Percentiles rank a stretch among this genome's conserved stretches.
phyloP scores from a whole-genome alignment of 1,284 basidiomycete genomes.

The Ceraceosorus guamensis region DNA sequence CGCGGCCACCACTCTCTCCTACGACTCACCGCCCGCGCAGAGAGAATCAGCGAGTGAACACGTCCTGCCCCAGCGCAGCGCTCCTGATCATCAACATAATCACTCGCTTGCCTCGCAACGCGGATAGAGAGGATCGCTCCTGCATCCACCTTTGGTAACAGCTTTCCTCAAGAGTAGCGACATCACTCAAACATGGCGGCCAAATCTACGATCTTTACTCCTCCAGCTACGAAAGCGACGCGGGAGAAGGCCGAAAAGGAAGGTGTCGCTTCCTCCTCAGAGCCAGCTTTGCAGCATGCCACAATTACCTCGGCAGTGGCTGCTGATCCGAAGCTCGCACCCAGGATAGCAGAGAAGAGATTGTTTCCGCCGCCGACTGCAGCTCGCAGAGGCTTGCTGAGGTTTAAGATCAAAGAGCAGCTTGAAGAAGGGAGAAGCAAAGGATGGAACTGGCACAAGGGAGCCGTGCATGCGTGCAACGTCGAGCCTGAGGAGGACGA shows the following conservation, averaged over 20 bases:
- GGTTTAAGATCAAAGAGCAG: constrained; percentile 41
- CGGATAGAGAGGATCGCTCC: no score
- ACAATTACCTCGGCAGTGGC: constrained; percentile 44
- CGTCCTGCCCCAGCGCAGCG: no score
- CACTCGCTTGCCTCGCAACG: no score
- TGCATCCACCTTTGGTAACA: no score
- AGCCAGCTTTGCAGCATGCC: constrained; percentile 18
- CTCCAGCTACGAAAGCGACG: neutral
- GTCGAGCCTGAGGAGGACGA: constrained; percentile 37
- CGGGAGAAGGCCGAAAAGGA: neutral
- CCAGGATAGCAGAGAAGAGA: constrained; percentile 25
- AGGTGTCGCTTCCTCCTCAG: neutral
- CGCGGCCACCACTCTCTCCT: no score
- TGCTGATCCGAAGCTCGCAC: constrained; percentile 27
- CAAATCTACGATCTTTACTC: neutral
- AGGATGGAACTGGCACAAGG: constrained; percentile 44
- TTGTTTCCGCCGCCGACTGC: constrained; percentile 34
- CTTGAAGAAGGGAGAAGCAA: constrained; percentile 35
- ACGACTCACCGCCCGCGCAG: no score
- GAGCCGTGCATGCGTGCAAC: constrained; percentile 34
- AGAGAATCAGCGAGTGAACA: no score
- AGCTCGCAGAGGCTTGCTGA: constrained; percentile 27
- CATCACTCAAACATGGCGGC: no score
- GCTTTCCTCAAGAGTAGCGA: no score
- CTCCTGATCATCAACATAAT: no score